Evolutionary conservation across 768 basidiomycete species (phyloP), one percentile per base, ranked within the genome.

Genomic region (Tricholoma flavovirens): DNA sequence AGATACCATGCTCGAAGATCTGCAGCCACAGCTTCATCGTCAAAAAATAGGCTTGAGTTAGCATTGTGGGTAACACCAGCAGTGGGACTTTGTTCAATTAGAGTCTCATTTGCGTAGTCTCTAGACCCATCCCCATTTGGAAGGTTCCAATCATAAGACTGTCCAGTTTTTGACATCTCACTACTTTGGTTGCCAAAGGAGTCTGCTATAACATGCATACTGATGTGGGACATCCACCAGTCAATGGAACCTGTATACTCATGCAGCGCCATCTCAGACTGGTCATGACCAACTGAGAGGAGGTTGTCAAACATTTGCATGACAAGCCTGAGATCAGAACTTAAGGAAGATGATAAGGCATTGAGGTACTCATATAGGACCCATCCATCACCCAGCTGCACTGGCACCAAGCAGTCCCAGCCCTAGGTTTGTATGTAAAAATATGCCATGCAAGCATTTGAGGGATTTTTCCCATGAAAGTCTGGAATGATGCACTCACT

Each of bases 371-470:
- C 81, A 54, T 73, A 74, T 8, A 71, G 75, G 40, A 88, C 81
- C 79, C 86, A 94, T 88, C 92, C 92, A 94, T 17, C 75, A 74
- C 8, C 80, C 90, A 21, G 79, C 91, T 51, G 77, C 74, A 3
- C 93, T 92, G 3, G 85, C 89, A n/a, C 93, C 93, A 32, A 89
- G 79, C n/a, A 91, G 75, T 14, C 90, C 88, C 15, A 85, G 68
- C 0, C 93, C 93, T 45, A 93, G 71, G 59, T 87, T 83, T 11
- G 74, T 71, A 0, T 83, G 78, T 17, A 77, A 74, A 60, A 90
- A 84, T 12, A 78, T 79, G 7, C 85, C 89, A 26, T 77, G 73
- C 22, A 90, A 61, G 24, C 87, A 80, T 64, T 84, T 86, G 10
- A 72, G 61, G n/a, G 64, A 59, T 63, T 73, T 70, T 63, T 59